Conservation (phyloP, 441 rosid species). For the Macaranga tanarius region DNA sequence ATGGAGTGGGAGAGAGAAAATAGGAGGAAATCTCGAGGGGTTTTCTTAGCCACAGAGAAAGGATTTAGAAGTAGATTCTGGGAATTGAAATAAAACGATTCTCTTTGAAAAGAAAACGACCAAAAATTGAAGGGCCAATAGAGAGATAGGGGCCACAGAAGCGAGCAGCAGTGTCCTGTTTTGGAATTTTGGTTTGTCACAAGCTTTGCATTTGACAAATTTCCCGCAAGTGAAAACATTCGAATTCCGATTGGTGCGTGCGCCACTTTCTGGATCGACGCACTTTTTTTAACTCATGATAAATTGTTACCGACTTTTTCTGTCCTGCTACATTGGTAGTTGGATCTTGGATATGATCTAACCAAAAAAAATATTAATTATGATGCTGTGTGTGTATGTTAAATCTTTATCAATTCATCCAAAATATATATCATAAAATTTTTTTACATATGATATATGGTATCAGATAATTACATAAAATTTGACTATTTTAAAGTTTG, state of each 20-base stretch:
- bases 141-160: background rate
- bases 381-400: too few relatives aligned
- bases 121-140: background rate
- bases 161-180: background rate
- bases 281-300: too few relatives aligned
- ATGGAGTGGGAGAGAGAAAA: background rate
- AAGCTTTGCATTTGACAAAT: background rate
- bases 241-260: background rate
- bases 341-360: too few relatives aligned
- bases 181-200: slow-evolving; percentile 8
- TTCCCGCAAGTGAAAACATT: background rate
- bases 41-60: slow-evolving; percentile 34
- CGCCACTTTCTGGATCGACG: too few relatives aligned
- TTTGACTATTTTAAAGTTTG: too few relatives aligned
- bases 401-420: too few relatives aligned
- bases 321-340: too few relatives aligned
- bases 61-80: slow-evolving; percentile 31
- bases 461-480: too few relatives aligned
- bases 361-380: too few relatives aligned
- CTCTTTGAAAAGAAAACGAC: slow-evolving; percentile 9
- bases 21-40: slow-evolving; percentile 24
- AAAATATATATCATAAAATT: too few relatives aligned
- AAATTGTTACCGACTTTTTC: too few relatives aligned
- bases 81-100: background rate
- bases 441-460: too few relatives aligned